These are phyloP conservation scores for Ceratocystis smalleyi DNA, from an alignment of 2,329 filamentous ascomycete genomes.

Conservation along the genomic window DNA sequence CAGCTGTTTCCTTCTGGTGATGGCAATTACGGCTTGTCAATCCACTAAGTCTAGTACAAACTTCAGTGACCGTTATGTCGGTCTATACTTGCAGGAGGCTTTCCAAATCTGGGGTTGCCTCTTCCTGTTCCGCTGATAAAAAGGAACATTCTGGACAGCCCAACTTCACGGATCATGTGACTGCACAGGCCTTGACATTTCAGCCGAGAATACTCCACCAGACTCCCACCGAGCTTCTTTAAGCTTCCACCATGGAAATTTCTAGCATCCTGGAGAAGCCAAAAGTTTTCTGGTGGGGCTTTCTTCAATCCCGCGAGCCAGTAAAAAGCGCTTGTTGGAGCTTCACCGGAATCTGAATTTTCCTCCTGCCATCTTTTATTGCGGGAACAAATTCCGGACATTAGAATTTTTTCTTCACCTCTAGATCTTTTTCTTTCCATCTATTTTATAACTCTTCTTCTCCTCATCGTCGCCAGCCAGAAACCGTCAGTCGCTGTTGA, in stretches of 20 bases:
- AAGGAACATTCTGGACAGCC: not conserved
- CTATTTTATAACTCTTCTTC: too few relatives aligned
- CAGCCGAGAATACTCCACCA: constrained; percentile 9
- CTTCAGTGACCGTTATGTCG: too few relatives aligned
- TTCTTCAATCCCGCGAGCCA: constrained; percentile 12
- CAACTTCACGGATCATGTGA: not conserved
- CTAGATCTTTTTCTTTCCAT: too few relatives aligned
- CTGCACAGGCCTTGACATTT: not conserved
- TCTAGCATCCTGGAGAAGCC: constrained; percentile 14
- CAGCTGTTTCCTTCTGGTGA: too few relatives aligned
- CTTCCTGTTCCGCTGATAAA: not conserved
- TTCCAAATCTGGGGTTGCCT: too few relatives aligned
- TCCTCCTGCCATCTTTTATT: constrained; percentile 7
- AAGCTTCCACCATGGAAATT: constrained; percentile 16
- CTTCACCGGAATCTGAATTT: constrained; percentile 12
- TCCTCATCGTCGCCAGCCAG: too few relatives aligned
- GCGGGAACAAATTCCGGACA: not conserved
- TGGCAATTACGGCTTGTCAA: too few relatives aligned
- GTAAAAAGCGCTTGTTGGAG: constrained; percentile 10
- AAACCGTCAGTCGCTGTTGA: not conserved
- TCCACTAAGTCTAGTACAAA: too few relatives aligned
- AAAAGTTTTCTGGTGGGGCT: not conserved
- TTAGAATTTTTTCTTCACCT: not conserved
- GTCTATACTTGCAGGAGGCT: too few relatives aligned
- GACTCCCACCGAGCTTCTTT: constrained; percentile 5